Base-by-base conservation (phyloP, 1,284 basidiomycete genomes). In the Xanthoconium separans region DNA sequence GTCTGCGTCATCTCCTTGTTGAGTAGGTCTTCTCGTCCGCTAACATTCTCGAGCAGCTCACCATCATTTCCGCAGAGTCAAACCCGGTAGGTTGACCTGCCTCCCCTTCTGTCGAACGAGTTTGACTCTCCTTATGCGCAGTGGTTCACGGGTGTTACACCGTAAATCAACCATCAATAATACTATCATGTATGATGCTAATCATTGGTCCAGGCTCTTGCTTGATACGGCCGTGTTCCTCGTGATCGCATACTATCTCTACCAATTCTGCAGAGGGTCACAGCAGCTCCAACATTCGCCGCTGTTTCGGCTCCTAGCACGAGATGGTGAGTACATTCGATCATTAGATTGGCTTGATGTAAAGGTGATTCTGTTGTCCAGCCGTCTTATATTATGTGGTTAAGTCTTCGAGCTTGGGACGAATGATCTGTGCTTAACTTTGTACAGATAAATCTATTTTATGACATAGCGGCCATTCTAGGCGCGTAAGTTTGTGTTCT, bases 371-470 rank as follows among this genome's bases (percentile, higher is more conserved):
- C 18, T 16, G 4, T 18, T 27, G 16, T 33, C 5, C 5, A 55
- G 54, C 54, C 18, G 11, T 39, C 20, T 2, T 47, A 16, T 55
- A 55, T 31, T 55, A 55, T 18, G 2, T 44, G 27, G 54, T 55
- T 24, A 22, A 55, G 45, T 43, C 16, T 9, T 20, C 10, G 9
- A 27, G 22, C 34, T 8, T 44, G 18, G 3, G 12, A 33, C 8
- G 3, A 16, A 18, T 2, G 22, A n/a, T 6, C 7, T 8, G 7
- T 29, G 8, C 18, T 34, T 54, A 20, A 34, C 20, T n/a, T 12
- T 4, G 7, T 30, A 10, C 20, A 54, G 53, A 33, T 46, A 20
- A 54, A 31, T 2, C 1, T 47, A 24, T 42, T 43, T 11, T n/a
- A 55, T 36, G 44, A 55, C 7, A n/a, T 9, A 36, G 9, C 39